Base-by-base conservation (phyloP, 495 filamentous ascomycete genomes). In the Cairneyella variabilis region DNA sequence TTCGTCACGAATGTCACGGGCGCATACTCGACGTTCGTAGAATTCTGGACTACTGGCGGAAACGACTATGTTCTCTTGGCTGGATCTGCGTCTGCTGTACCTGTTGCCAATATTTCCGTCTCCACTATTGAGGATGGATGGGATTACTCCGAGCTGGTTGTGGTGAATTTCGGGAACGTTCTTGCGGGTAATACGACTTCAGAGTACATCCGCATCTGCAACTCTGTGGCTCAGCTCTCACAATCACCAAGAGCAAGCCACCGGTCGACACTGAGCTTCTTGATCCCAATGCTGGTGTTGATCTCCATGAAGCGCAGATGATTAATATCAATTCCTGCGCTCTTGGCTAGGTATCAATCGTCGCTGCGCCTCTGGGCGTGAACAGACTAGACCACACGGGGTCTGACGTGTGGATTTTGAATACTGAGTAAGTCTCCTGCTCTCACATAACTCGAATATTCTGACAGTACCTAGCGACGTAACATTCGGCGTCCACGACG, bases 101-200 rank as follows among this genome's bases (percentile, higher is more conserved):
- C 66, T 14, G 61, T 67, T 27, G 66, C 64, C 34, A 47, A 67
- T 26, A 50, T 70, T n/a, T 57, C 61, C 8, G 54, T 67, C 28
- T 55, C 52, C 2, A 69, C 53, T 26, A 34, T 40, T 16, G 64
- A 69, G 51, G 66, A 64, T 17, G 64, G 62, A 27, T 70, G 63
- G 63, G 52, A 57, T 39, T 28, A 38, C 36, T 36, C 32, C 16
- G 51, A 53, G 32, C 46, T 42, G 23, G 48, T 37, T 0, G 14
- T 54, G 11, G 66, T 69, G 54, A 60, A 69, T 48, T 69, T 69
- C 48, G 67, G 67, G 14, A 60, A 41, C 30, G 63, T 66, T 20
- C 3, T 48, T 14, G 57, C 64, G 14, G 65, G 67, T 7, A 61
- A 51, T 16, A 64, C 64, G 0, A 22, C 56, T 3, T 54, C 54